Evolutionary conservation across 305 asterid genomes (phyloP).

Genomic region (Caryopteris hybrid): DNA sequence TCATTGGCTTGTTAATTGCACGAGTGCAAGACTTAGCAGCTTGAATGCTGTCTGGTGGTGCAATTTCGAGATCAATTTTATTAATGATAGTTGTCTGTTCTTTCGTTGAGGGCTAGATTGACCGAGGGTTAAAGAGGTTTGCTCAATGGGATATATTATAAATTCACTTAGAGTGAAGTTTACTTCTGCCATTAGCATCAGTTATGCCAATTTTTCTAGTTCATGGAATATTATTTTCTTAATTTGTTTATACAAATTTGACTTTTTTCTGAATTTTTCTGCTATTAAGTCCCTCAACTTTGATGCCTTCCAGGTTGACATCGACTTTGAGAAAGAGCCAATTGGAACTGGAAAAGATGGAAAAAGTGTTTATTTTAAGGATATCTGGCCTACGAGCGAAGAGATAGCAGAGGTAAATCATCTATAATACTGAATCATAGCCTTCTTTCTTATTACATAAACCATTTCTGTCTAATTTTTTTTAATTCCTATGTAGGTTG

Average conservation of each 20-base stretch:
- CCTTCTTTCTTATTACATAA: constrained; percentile 2
- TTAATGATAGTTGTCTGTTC: not conserved
- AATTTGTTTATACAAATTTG: not conserved
- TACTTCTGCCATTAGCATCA: not conserved
- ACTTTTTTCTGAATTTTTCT: not conserved
- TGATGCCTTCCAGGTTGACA: constrained; percentile 60
- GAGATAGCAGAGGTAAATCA: constrained; percentile 76
- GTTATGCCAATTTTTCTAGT: not conserved
- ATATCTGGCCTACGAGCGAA: constrained; percentile 83
- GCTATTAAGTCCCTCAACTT: not conserved
- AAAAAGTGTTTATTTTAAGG: constrained; percentile 62
- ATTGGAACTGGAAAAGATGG: constrained; percentile 87
- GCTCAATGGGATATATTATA: not conserved
- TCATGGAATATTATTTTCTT: not conserved
- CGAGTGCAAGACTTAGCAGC: not conserved
- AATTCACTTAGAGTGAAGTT: not conserved
- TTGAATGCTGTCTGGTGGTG: not conserved
- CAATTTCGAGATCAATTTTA: not conserved
- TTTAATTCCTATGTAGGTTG: constrained; percentile 43
- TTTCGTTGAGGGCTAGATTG: not conserved
- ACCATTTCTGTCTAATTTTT: not conserved
- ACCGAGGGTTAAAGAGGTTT: not conserved
- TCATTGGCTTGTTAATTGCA: not conserved
- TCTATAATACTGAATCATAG: not conserved
- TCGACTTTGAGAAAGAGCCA: constrained; percentile 85